These are phyloP conservation scores for Cucurbita argyrosperma DNA, from an alignment of 306 rosid genomes.

Conservation along the genomic window DNA sequence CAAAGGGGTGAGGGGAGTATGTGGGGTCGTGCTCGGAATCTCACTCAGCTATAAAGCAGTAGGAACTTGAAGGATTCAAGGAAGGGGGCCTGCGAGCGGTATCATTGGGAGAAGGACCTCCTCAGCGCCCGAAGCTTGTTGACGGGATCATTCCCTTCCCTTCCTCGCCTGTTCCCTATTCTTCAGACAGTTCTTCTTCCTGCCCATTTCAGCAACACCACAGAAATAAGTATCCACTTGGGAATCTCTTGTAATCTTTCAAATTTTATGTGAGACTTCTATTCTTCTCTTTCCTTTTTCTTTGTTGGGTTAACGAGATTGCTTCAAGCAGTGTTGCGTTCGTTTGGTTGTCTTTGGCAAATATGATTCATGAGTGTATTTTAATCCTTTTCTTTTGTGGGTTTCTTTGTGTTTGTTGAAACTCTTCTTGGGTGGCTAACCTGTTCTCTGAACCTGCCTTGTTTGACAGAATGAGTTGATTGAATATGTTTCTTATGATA, in stretches of 20 bases:
- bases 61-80: no score
- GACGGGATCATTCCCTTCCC: not conserved
- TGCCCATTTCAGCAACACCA: not conserved
- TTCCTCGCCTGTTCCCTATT: not conserved
- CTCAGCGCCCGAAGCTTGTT: not conserved
- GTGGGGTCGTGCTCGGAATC: slow-evolving; percentile 10
- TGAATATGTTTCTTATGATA: not conserved
- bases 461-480: not conserved
- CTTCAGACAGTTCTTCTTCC: slow-evolving; percentile 7
- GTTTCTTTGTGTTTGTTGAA: not conserved
- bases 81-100: no score
- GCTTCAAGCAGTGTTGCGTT: not conserved
- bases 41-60: no score
- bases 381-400: not conserved
- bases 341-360: not conserved
- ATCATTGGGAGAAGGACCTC: not conserved
- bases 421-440: slow-evolving; percentile 1
- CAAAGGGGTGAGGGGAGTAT: not conserved
- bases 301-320: not conserved
- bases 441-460: not conserved
- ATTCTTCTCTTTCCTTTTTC: not conserved
- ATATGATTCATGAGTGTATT: not conserved
- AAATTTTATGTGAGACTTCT: slow-evolving; percentile 9
- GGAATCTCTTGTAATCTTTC: slow-evolving; percentile 10
- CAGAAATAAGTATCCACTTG: not conserved